Percentiles rank a stretch among this genome's conserved stretches.
phyloP scores from a whole-genome alignment of 2,329 filamentous ascomycete species.

The Ophiostoma sp. region DNA sequence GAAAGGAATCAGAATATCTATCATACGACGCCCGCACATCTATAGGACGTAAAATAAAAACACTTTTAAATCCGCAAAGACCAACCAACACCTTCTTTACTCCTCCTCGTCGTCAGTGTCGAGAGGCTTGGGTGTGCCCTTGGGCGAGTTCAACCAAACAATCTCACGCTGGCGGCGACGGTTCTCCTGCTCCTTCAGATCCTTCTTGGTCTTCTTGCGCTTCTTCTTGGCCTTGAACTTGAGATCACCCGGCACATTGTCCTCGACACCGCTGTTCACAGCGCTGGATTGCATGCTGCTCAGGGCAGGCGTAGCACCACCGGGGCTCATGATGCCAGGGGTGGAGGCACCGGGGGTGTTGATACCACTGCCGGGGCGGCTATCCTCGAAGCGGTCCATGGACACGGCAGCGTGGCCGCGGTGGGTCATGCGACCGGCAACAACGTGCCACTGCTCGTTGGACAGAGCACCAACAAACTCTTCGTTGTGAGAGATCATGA shows the following conservation, averaged over 20 bases:
- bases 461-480: conserved; percentile 96
- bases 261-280: conserved; percentile 78
- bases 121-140: conserved; percentile 70
- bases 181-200: conserved; percentile 88
- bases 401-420: conserved; percentile 70
- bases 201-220: conserved; percentile 98
- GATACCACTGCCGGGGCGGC: conserved; percentile 49
- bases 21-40: not conserved
- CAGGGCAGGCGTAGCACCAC: conserved; percentile 31
- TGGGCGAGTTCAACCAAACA: conserved; percentile 76
- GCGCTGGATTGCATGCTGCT: conserved; percentile 58
- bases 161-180: conserved; percentile 81
- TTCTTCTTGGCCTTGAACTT: conserved; percentile 90
- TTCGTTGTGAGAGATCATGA: conserved; percentile 99
- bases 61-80: not conserved
- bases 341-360: conserved; percentile 44
- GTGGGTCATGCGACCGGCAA: conserved; percentile 78
- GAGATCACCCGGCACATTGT: conserved; percentile 56
- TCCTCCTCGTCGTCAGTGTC: conserved; percentile 69
- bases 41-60: not conserved
- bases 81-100: not conserved
- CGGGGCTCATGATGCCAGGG: conserved; percentile 38
- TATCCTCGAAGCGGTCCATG: conserved; percentile 83
- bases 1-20: not conserved
- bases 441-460: conserved; percentile 93